Conservation (phyloP, 1,284 basidiomycete genomes). For the Malassezia psittaci region DNA sequence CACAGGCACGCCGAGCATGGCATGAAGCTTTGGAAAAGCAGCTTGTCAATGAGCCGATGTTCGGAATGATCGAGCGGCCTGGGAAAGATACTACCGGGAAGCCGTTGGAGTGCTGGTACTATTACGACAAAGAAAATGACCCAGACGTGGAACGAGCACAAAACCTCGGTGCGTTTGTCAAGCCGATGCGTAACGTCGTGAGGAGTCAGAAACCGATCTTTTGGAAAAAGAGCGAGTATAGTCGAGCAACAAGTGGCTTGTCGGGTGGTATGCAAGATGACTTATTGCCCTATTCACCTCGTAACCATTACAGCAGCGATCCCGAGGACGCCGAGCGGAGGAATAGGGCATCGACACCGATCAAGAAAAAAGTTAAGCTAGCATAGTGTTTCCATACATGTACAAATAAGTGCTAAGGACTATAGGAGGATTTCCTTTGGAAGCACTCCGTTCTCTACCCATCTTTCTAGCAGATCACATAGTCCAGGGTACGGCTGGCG, state of each 20-base stretch:
- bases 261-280: neutral
- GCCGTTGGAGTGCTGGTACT: constrained; percentile 45
- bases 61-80: constrained; percentile 42
- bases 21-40: constrained; percentile 36
- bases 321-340: constrained; percentile 1
- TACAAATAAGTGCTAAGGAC: neutral
- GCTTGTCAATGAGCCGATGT: constrained; percentile 33
- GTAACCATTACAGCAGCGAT: neutral
- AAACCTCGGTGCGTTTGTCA: constrained; percentile 41
- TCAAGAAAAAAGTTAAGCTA: neutral
- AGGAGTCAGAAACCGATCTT: constrained; percentile 45
- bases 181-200: constrained; percentile 45
- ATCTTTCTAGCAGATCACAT: constrained; percentile 77
- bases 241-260: constrained; percentile 11
- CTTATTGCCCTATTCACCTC: constrained; percentile 16
- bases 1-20: constrained; percentile 38
- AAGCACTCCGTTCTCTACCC: constrained; percentile 70
- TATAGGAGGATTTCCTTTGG: constrained; percentile 48
- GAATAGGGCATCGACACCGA: neutral
- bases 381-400: constrained; percentile 2
- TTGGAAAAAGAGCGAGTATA: constrained; percentile 42
- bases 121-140: constrained; percentile 44
- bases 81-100: constrained; percentile 44
- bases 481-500: constrained; percentile 52
- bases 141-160: constrained; percentile 37